Base-by-base conservation (phyloP, 257 asterid genomes). In the Lithospermum erythrorhizon region DNA sequence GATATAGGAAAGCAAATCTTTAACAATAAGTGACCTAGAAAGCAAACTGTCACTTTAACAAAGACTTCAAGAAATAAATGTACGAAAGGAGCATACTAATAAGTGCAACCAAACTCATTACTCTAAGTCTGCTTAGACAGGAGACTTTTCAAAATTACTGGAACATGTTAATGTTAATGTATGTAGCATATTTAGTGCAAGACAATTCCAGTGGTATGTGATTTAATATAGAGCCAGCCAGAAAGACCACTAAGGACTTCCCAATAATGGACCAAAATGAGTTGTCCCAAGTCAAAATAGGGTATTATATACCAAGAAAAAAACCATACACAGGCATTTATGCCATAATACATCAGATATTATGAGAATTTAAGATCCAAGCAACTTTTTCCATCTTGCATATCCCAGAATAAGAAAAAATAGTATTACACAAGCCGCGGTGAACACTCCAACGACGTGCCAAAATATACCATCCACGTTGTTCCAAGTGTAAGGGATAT, bases 361-460 rank as follows among this genome's bases (percentile, higher is more conserved):
- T 4, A n/a, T 54, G 62, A 70, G 52, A 19, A 54, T 57, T 76
- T 73, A 90, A 53, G 88, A 75, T 17, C 97, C 94, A 56, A 90
- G 83, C 61, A 90, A 89, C 83, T 90, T 90, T 86, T 87, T 90
- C 87, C 93, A 84, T 69, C 88, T 79, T 15, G 97, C 97, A 48
- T 87, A 90, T 25, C 87, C 90, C 29, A 83, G 53, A 41, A 87
- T 71, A 55, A 90, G 67, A 49, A 90, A 16, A 74, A 90, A 90
- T 24, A 90, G 58, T 49, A 80, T 4, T 37, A 84, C 62, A 55
- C 75, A 67, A 24, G 55, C 75, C 23, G 73, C 80, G 18, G 97
- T 76, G 72, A 74, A 55, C 24, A 61, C 51, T 10, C 70, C 73
- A 24, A 41, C 49, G 49, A 41, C 49, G 17, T 41, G 49, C 49